Percentiles rank a stretch among this genome's conserved stretches.
Evolutionary conservation across 192 early-diverging fungal species (phyloP).

Genomic region (Gryganskiella cystojenkinii): DNA sequence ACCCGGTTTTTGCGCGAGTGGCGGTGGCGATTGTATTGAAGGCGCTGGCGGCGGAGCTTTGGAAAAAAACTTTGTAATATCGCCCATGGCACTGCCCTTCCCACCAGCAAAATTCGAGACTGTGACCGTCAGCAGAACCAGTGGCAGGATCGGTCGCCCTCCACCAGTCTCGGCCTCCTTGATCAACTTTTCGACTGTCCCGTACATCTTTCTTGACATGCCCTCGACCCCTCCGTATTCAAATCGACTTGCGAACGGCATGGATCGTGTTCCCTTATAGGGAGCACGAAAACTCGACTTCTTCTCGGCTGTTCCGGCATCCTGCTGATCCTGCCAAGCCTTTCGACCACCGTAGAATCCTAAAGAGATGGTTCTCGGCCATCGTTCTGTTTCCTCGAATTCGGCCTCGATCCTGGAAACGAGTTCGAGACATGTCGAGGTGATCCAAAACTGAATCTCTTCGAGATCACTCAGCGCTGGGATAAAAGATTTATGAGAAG

Average conservation of each 20-base stretch:
- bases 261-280: constrained; percentile 31
- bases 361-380: constrained; percentile 39
- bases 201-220: constrained; percentile 35
- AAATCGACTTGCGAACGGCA: constrained; percentile 38
- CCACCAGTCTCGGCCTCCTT: constrained; percentile 31
- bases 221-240: constrained; percentile 49
- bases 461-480: constrained; percentile 38
- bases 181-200: constrained; percentile 25
- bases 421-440: constrained; percentile 28
- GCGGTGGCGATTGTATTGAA: not conserved
- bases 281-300: constrained; percentile 18
- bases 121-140: constrained; percentile 31
- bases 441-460: constrained; percentile 49
- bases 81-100: constrained; percentile 25
- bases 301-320: constrained; percentile 4
- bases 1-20: not conserved
- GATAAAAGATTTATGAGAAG: constrained; percentile 50
- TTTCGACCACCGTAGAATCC: constrained; percentile 35
- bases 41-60: constrained; percentile 9
- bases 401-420: constrained; percentile 39
- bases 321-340: constrained; percentile 2
- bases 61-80: constrained; percentile 53
- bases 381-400: constrained; percentile 41
- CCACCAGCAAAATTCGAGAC: constrained; percentile 40
- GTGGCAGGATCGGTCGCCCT: constrained; percentile 29